Percentiles rank a stretch among this genome's conserved stretches.
Conservation (phyloP, 768 basidiomycete genomes). For the Termitomyces sp. region DNA sequence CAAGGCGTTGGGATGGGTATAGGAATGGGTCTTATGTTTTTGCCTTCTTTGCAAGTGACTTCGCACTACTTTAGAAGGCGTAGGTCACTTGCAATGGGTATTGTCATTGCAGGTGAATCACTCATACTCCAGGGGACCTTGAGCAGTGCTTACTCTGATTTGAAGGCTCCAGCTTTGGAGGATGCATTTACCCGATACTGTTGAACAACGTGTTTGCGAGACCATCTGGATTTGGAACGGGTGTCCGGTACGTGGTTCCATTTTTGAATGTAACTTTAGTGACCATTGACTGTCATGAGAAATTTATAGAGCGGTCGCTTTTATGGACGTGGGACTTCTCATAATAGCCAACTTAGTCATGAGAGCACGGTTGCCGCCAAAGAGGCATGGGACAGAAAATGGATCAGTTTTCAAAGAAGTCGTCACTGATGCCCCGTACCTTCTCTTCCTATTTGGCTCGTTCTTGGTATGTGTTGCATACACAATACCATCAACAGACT, state of each 20-base stretch:
- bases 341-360: slow-evolving; percentile 40
- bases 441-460: slow-evolving; percentile 38
- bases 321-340: slow-evolving; percentile 42
- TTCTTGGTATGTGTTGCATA: slow-evolving; percentile 27
- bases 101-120: slow-evolving; percentile 44
- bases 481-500: not conserved
- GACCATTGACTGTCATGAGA: slow-evolving; percentile 12
- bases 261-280: slow-evolving; percentile 20
- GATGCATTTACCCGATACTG: slow-evolving; percentile 51
- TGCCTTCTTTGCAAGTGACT: slow-evolving; percentile 49
- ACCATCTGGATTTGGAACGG: slow-evolving; percentile 36
- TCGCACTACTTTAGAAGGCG: slow-evolving; percentile 50
- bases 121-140: not conserved
- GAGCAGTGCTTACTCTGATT: not conserved
- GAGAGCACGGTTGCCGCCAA: slow-evolving; percentile 36
- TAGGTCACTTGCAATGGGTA: slow-evolving; percentile 52
- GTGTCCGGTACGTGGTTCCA: slow-evolving; percentile 32
- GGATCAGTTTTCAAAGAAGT: slow-evolving; percentile 28
- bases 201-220: slow-evolving; percentile 43
- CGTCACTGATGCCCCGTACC: slow-evolving; percentile 37
- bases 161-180: slow-evolving; percentile 44
- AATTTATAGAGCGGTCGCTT: slow-evolving; percentile 36
- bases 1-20: slow-evolving; percentile 57
- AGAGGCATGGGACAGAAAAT: slow-evolving; percentile 16
- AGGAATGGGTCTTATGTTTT: slow-evolving; percentile 52